These are phyloP conservation scores for Candolleomyces efflorescens DNA, from an alignment of 768 basidiomycete genomes.

Conservation along the genomic window DNA sequence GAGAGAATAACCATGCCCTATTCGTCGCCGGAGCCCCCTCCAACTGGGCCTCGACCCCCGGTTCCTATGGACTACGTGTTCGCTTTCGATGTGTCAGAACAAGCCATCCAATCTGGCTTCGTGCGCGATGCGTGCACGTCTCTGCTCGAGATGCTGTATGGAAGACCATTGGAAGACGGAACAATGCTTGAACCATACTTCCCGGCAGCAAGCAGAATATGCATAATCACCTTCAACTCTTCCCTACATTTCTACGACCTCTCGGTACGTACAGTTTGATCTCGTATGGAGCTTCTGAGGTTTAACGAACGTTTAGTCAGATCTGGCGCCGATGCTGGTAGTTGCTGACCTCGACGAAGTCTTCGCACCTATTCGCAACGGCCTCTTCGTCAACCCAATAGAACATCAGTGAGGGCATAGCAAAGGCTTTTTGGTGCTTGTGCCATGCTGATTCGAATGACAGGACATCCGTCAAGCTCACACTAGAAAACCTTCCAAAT, in stretches of 20 bases:
- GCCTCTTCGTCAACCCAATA: constrained; percentile 72
- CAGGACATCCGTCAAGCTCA: constrained; percentile 54
- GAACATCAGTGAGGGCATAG: constrained; percentile 56
- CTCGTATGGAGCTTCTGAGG: constrained; percentile 14
- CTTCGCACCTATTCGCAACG: constrained; percentile 71
- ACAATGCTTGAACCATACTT: constrained; percentile 42
- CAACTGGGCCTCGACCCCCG: constrained; percentile 47
- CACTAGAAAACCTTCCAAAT: constrained; percentile 55
- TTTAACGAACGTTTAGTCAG: constrained; percentile 32
- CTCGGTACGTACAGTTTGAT: constrained; percentile 50
- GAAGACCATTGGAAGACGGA: constrained; percentile 40
- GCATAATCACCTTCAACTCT: constrained; percentile 78
- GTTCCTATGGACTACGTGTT: constrained; percentile 76
- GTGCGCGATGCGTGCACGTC: constrained; percentile 60
- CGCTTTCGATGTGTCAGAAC: constrained; percentile 76
- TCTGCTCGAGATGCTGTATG: constrained; percentile 64
- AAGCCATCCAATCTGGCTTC: constrained; percentile 66
- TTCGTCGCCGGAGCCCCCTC: constrained; percentile 45
- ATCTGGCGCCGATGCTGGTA: constrained; percentile 66
- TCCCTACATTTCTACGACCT: constrained; percentile 87
- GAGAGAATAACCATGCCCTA: constrained; percentile 50
- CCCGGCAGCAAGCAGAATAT: constrained; percentile 54
- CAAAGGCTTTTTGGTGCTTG: not conserved
- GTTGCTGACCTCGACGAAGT: constrained; percentile 91
- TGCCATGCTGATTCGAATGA: constrained; percentile 1